These are phyloP conservation scores for Apiospora aurea DNA, from an alignment of 2,329 filamentous ascomycete genomes.

Conservation along the genomic window DNA sequence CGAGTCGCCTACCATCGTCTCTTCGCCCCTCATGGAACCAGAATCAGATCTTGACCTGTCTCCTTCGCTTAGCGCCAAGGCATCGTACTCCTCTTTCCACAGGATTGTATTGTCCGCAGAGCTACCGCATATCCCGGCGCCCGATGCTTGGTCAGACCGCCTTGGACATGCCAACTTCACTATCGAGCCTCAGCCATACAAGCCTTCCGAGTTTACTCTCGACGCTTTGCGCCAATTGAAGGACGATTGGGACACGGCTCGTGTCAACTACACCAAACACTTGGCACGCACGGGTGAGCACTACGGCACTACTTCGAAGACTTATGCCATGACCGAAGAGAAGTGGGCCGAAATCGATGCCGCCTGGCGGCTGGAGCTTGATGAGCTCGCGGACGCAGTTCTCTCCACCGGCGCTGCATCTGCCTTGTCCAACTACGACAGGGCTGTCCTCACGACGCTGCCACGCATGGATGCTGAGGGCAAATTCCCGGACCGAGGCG, in stretches of 20 bases:
- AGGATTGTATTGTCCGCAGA: constrained; percentile 49
- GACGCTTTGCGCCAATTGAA: constrained; percentile 68
- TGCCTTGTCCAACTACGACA: constrained; percentile 56
- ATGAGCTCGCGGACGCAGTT: constrained; percentile 65
- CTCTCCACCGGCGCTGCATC: constrained; percentile 48
- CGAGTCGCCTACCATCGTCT: constrained; percentile 81
- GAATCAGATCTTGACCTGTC: constrained; percentile 58
- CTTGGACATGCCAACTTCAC: constrained; percentile 95
- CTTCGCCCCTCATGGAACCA: constrained; percentile 52
- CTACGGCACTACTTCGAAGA: constrained; percentile 88
- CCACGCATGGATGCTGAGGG: constrained; percentile 75
- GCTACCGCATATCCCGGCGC: constrained; percentile 61
- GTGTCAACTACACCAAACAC: constrained; percentile 88
- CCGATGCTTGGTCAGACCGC: constrained; percentile 83
- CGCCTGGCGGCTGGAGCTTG: constrained; percentile 75
- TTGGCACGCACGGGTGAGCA: constrained; percentile 88
- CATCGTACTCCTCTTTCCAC: constrained; percentile 78
- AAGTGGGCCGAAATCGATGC: constrained; percentile 87
- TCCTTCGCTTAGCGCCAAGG: constrained; percentile 78
- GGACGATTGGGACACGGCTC: constrained; percentile 82
- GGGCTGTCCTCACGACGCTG: constrained; percentile 68
- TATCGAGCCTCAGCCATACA: constrained; percentile 83
- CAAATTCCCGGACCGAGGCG: constrained; percentile 88
- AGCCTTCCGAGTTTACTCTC: constrained; percentile 67
- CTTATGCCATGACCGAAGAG: constrained; percentile 81